Base-by-base conservation (phyloP, 768 basidiomycete genomes). In the Collybiopsis luxurians region DNA sequence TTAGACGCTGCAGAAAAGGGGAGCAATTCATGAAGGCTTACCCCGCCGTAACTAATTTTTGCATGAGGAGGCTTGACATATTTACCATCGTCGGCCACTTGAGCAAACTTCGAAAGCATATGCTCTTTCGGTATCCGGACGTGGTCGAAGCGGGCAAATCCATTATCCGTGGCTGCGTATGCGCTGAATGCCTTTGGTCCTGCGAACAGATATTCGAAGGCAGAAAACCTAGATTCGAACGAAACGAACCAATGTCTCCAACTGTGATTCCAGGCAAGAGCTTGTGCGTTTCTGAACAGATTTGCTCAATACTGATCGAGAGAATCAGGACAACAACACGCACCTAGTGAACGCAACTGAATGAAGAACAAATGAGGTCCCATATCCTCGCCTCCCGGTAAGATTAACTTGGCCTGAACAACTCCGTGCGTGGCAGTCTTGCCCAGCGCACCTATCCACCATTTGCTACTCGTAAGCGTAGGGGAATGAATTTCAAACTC, bases 401-500 rank as follows among this genome's bases (percentile, higher is more conserved):
- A 72, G 36, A 88, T 81, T 10, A 92, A 73, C 66, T 86, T 85
- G 3, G 90, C 89, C 67, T 90, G 89, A 0, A 91, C 81, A 13
- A 89, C 79, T 4, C 87, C 87, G 65, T 90, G 88, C 0, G 88
- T 90, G 0, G 89, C 82, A 0, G 84, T 86, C 70, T 83, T 85
- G 0, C 84, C 89, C 13, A 89, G 71, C 4, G 76, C 85, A 7
- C 90, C 89, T 53, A 89, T 81, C 90, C 90, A 92, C 89, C 89
- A 92, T 66, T 92, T 92, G 60, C 75, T 82, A 59, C 86, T 87
- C 1, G 88, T 88, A 23, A 90, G 62, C 0, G 85, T 85, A 0
- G 90, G 90, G 1, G 88, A 87, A 64, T 92, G 78, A 36, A 92
- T 82, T 40, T 89, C 86, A 60, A 92, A 91, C 65, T 89, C 84